Evolutionary conservation across 2,329 filamentous ascomycete genomes (phyloP).

Genomic region (Ascochyta rabiei): DNA sequence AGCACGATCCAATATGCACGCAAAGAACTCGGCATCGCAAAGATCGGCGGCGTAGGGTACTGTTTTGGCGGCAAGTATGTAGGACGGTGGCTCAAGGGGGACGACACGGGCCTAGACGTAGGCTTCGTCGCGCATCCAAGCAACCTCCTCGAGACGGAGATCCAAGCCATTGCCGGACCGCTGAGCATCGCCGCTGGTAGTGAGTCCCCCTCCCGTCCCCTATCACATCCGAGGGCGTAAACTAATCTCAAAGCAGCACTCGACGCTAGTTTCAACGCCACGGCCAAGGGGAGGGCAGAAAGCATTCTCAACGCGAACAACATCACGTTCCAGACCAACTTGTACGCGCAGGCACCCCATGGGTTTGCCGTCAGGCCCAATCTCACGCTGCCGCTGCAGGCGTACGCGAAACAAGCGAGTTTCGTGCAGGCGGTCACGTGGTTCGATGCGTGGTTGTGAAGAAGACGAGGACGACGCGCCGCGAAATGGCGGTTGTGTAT

Average conservation of each 20-base stretch:
- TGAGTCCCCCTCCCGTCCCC: constrained; percentile 36
- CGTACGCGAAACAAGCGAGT: constrained; percentile 45
- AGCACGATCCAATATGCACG: constrained; percentile 63
- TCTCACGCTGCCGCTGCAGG: constrained; percentile 35
- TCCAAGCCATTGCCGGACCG: constrained; percentile 67
- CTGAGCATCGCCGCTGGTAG: constrained; percentile 68
- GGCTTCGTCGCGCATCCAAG: constrained; percentile 75
- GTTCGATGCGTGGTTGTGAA: constrained; percentile 43
- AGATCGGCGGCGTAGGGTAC: constrained; percentile 70
- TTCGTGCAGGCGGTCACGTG: constrained; percentile 47
- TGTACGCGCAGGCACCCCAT: constrained; percentile 44
- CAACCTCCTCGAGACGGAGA: constrained; percentile 69
- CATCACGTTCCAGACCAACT: constrained; percentile 40
- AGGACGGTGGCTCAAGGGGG: constrained; percentile 61
- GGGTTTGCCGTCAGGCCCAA: constrained; percentile 45
- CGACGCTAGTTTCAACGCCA: constrained; percentile 28
- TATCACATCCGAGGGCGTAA: background rate
- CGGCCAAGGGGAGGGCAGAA: constrained; percentile 27
- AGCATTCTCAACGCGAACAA: constrained; percentile 35
- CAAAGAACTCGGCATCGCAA: constrained; percentile 60
- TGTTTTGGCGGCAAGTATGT: constrained; percentile 81
- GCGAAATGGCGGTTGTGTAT: no score
- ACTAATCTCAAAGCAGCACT: constrained; percentile 25
- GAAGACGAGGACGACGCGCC: no score
- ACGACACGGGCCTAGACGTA: constrained; percentile 61